A percentile compares a stretch with the other conserved stretches of the same genome.
phyloP scores from a whole-genome alignment of 2,329 filamentous ascomycete genomes.

The Thermothelomyces thermophilus region DNA sequence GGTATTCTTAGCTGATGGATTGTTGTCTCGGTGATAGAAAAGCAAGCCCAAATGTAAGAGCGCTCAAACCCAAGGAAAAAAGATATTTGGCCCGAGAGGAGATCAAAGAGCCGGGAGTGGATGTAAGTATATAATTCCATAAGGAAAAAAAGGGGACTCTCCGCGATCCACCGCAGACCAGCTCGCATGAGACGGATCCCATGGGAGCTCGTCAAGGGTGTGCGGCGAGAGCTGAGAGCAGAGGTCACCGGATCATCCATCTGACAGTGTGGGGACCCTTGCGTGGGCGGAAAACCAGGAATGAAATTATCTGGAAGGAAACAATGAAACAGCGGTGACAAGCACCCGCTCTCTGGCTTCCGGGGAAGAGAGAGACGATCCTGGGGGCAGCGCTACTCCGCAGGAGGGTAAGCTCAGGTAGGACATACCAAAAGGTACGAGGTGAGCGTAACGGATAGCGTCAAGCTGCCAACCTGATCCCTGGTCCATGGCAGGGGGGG shows the following conservation, averaged over 20 bases:
- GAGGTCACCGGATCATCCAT: constrained; percentile 27
- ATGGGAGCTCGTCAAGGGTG: constrained; percentile 18
- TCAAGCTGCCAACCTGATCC: constrained; percentile 15
- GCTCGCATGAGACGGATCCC: constrained; percentile 15
- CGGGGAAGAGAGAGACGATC: constrained; percentile 22
- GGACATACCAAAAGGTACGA: constrained; percentile 20
- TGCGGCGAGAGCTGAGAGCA: constrained; percentile 22
- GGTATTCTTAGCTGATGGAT: neutral
- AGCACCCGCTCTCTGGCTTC: constrained; percentile 18
- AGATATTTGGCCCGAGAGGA: neutral
- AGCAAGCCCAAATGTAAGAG: neutral
- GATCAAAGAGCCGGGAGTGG: constrained; percentile 7
- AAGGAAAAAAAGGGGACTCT: constrained; percentile 3
- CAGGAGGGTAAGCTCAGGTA: constrained; percentile 22
- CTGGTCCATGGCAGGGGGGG: constrained; percentile 16
- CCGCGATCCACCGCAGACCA: constrained; percentile 13
- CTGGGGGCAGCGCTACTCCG: constrained; percentile 21
- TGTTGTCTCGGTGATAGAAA: neutral
- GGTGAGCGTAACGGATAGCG: constrained; percentile 19
- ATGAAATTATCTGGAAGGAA: constrained; percentile 23
- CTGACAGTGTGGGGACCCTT: constrained; percentile 24
- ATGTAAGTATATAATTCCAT: constrained; percentile 13
- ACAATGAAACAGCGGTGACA: constrained; percentile 28
- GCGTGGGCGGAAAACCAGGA: constrained; percentile 18
- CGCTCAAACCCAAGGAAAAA: too few relatives aligned